phyloP scores from a whole-genome alignment of 2,329 filamentous ascomycete species.

The Parafenestella ontariensis region DNA sequence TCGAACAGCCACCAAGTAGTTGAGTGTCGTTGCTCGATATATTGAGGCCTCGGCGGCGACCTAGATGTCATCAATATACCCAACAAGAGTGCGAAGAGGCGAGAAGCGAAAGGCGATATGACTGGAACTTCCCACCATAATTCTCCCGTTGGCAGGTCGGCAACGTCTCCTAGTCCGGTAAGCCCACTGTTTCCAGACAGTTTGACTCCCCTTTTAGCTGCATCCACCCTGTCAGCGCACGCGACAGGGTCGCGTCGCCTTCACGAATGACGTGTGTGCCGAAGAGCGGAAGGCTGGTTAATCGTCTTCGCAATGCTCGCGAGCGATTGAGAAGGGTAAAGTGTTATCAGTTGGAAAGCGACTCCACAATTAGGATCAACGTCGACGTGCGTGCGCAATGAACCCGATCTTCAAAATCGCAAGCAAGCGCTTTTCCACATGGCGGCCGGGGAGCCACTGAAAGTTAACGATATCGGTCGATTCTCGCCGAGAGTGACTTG shows the following conservation, averaged over 20 bases:
- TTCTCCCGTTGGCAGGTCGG: not conserved
- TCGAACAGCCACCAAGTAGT: not conserved
- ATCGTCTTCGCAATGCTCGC: not conserved
- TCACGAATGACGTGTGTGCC: not conserved
- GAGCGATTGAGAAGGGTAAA: not conserved
- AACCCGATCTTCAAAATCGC: conserved; percentile 13
- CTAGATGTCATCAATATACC: not conserved
- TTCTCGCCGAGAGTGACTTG: conserved; percentile 1
- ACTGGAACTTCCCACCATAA: not conserved
- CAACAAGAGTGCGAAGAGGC: not conserved
- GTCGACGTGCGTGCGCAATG: conserved; percentile 1
- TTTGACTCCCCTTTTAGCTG: not conserved
- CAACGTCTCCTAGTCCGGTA: not conserved
- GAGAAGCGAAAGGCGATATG: not conserved
- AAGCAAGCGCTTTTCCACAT: not conserved
- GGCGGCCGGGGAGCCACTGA: not conserved
- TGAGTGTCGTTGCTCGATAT: not conserved
- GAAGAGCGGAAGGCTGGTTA: not conserved
- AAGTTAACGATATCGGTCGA: not conserved
- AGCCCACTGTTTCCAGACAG: conserved; percentile 1
- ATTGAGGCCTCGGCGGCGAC: not conserved
- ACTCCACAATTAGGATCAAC: conserved; percentile 7
- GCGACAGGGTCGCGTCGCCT: not conserved
- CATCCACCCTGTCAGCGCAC: conserved; percentile 1
- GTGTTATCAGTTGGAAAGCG: not conserved